These are phyloP conservation scores for Euphrasia arctica DNA, from an alignment of 305 asterid genomes.

Conservation along the genomic window DNA sequence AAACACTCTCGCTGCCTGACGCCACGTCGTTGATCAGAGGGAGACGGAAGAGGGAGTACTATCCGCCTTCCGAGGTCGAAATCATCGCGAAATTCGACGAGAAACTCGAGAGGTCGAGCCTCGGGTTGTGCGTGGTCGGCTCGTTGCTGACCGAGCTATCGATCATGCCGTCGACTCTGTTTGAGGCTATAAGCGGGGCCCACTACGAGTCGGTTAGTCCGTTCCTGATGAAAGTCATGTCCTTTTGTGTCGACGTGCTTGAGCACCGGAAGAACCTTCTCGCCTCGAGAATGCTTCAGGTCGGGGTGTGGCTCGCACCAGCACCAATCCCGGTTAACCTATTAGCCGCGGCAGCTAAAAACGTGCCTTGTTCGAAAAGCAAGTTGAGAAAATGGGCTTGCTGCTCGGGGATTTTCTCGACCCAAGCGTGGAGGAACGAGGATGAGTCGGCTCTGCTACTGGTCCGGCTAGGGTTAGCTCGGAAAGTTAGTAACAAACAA, in stretches of 20 bases:
- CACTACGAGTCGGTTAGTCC: conserved; percentile 38
- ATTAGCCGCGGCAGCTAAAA: conserved; percentile 63
- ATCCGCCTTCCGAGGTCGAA: conserved; percentile 50
- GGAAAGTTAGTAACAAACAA: conserved; percentile 45
- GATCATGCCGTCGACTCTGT: conserved; percentile 58
- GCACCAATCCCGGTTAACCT: conserved; percentile 60
- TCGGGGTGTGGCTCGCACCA: conserved; percentile 83
- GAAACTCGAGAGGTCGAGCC: conserved; percentile 60
- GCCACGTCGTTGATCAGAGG: conserved; percentile 62
- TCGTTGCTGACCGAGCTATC: conserved; percentile 66
- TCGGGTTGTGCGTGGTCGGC: conserved; percentile 67
- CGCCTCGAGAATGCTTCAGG: conserved; percentile 69
- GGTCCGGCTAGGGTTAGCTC: conserved; percentile 67
- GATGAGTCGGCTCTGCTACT: conserved; percentile 73
- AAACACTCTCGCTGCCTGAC: conserved; percentile 51
- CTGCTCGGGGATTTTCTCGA: conserved; percentile 45
- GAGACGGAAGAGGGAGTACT: conserved; percentile 57
- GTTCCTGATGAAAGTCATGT: conserved; percentile 53
- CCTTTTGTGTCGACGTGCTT: conserved; percentile 48
- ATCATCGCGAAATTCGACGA: conserved; percentile 57
- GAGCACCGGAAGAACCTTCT: conserved; percentile 41
- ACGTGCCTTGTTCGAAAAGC: conserved; percentile 45
- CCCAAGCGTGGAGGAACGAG: conserved; percentile 64
- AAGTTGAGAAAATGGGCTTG: conserved; percentile 54
- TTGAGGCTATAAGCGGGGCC: conserved; percentile 60